phyloP scores from a whole-genome alignment of 805 yeast genomes.

The Teunomyces atbi region DNA sequence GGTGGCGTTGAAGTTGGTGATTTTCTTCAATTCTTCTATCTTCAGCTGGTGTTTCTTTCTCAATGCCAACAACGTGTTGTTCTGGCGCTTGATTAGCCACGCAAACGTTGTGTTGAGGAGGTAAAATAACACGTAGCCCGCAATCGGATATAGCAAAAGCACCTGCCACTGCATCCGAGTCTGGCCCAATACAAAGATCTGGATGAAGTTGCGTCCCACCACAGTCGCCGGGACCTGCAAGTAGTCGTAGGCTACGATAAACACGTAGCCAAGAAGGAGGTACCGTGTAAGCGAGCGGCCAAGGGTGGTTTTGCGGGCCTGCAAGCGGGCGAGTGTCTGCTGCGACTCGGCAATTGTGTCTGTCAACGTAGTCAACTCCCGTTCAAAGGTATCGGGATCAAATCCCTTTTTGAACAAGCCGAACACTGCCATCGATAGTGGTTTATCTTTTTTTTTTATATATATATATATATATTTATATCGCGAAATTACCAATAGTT shows the following conservation, averaged over 20 bases:
- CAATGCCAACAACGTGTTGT: conserved; percentile 23
- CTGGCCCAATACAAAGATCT: conserved; percentile 26
- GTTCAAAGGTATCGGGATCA: conserved; percentile 45
- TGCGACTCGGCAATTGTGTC: conserved; percentile 29
- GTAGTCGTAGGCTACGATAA: conserved; percentile 22
- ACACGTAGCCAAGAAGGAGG: conserved; percentile 20
- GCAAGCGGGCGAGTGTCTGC: conserved; percentile 17
- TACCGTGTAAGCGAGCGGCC: conserved; percentile 16
- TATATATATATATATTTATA: neutral
- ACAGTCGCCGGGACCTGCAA: conserved; percentile 14
- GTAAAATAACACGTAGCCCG: conserved; percentile 15
- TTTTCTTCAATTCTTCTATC: conserved; percentile 64
- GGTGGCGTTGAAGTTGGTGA: conserved; percentile 74
- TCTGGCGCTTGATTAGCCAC: conserved; percentile 22
- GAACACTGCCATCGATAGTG: conserved; percentile 29
- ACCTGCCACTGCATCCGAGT: conserved; percentile 16
- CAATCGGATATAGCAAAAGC: conserved; percentile 22
- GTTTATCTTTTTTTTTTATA: neutral
- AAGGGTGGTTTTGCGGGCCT: conserved; percentile 15
- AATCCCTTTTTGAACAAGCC: conserved; percentile 25
- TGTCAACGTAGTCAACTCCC: conserved; percentile 38
- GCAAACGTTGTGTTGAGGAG: conserved; percentile 16
- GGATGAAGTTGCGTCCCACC: conserved; percentile 17
- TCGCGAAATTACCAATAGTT: neutral
- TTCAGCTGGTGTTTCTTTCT: conserved; percentile 49